Evolutionary conservation across 1,284 basidiomycete genomes (phyloP), one percentile per base, ranked within the genome.

Genomic region (Tilletia caries): DNA sequence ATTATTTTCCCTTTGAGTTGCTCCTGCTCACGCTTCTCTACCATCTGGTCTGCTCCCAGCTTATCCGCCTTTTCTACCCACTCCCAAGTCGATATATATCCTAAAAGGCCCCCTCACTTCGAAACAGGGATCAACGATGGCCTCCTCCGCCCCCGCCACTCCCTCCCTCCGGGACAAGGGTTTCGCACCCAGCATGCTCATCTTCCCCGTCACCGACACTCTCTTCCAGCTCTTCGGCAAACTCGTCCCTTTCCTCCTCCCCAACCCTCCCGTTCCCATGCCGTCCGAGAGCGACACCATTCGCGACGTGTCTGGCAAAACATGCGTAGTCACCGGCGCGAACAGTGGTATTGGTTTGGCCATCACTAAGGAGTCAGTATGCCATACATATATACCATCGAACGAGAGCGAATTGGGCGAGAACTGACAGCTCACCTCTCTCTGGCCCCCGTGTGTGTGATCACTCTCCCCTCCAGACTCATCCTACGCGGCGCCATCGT

Each of bases 321-420:
- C 32, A 20, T 34, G n/a, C 13, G 27, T 46, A n/a, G 41, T 65
- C n/a, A 44, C 64, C 3, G 64, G 37, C 20, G 64, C 43, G 4
- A 46, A 46, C 37, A 23, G 37, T 29, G 41, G 41, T 12, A 37
- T 46, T 37, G 41, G 41, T 0, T 12, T 43, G 20, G 64, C 20
- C 43, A 44, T 46, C n/a, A 65, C 43, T 37, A 46, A 44, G 64
- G 41, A 54, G 52, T 54, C 3, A 54, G 52, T 29, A 44, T 10
- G 10, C 20, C 20, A 10, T 44, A 10, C 43, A 44, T 20, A 44
- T 27, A n/a, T 27, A 50, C 20, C 13, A 10, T 41, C 15, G 37
- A 41, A 41, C 2, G 8, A 15, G 37, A 41, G 37, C 15, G 37
- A 5, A 41, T 41, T 41, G 8, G 37, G 8, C 37, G 37, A 50